Conservation (phyloP, 495 filamentous ascomycete species). For the Emericellopsis terricola region DNA sequence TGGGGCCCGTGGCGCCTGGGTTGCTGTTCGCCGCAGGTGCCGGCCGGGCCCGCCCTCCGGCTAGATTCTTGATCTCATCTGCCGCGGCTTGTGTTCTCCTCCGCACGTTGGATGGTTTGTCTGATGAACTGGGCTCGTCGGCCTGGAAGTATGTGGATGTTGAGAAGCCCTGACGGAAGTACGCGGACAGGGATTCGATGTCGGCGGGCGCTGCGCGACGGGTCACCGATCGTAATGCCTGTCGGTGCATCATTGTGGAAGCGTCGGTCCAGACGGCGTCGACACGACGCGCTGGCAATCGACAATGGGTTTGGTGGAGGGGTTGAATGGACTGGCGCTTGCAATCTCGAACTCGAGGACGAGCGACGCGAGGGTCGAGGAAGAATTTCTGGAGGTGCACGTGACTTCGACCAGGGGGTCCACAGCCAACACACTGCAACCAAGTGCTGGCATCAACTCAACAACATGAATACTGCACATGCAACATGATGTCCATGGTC, state of each 20-base stretch:
- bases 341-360: neutral
- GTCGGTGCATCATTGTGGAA: neutral
- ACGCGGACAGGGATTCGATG: neutral
- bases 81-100: neutral
- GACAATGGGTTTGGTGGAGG: neutral
- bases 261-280: neutral
- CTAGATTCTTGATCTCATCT: neutral
- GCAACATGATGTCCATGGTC: no score
- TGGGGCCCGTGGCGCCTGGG: slow-evolving; percentile 3
- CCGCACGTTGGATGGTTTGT: neutral
- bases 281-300: neutral
- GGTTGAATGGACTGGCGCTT: neutral
- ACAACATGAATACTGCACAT: no score
- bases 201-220: neutral
- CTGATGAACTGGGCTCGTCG: neutral
- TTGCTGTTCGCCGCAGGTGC: neutral
- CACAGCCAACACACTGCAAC: no score
- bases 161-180: slow-evolving; percentile 1
- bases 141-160: neutral
- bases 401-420: neutral
- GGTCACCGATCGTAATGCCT: slow-evolving; percentile 1
- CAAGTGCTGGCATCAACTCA: no score
- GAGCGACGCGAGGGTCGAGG: no score
- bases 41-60: no score
- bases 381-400: neutral